These are phyloP conservation scores for Gamarada debralockiae DNA, from an alignment of 495 filamentous ascomycete species.

Conservation along the genomic window DNA sequence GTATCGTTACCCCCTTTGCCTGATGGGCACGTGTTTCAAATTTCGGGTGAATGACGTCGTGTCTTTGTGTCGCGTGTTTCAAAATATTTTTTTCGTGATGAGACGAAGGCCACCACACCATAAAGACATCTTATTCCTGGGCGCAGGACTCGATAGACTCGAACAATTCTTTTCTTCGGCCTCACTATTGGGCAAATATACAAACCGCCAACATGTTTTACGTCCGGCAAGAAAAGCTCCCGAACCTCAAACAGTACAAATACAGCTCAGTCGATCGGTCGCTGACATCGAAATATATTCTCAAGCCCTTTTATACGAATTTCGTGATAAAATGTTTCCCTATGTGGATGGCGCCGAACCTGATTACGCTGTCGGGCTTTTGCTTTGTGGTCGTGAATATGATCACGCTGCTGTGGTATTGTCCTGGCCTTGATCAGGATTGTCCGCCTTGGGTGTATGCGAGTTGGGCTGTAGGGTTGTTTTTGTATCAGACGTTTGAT, in stretches of 20 bases:
- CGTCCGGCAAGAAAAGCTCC: slow-evolving; percentile 85
- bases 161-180: no score
- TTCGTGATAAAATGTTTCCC: slow-evolving; percentile 91
- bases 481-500: slow-evolving; percentile 98
- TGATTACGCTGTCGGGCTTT: slow-evolving; percentile 90
- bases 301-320: slow-evolving; percentile 97
- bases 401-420: slow-evolving; percentile 93
- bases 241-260: slow-evolving; percentile 85
- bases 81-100: no score
- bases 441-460: slow-evolving; percentile 94
- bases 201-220: slow-evolving; percentile 58
- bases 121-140: no score
- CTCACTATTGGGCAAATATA: no score
- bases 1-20: no score
- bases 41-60: no score
- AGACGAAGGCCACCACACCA: no score
- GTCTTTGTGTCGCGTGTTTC: no score
- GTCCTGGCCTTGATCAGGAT: slow-evolving; percentile 87
- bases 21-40: no score
- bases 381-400: slow-evolving; percentile 88
- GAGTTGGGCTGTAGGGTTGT: slow-evolving; percentile 83
- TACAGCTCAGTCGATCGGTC: slow-evolving; percentile 91
- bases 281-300: slow-evolving; percentile 78
- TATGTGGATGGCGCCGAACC: slow-evolving; percentile 84
- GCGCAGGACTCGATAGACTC: no score